Evolutionary conservation across 768 basidiomycete genomes (phyloP), one percentile per base, ranked within the genome.

Genomic region (Leccinum arenicola): DNA sequence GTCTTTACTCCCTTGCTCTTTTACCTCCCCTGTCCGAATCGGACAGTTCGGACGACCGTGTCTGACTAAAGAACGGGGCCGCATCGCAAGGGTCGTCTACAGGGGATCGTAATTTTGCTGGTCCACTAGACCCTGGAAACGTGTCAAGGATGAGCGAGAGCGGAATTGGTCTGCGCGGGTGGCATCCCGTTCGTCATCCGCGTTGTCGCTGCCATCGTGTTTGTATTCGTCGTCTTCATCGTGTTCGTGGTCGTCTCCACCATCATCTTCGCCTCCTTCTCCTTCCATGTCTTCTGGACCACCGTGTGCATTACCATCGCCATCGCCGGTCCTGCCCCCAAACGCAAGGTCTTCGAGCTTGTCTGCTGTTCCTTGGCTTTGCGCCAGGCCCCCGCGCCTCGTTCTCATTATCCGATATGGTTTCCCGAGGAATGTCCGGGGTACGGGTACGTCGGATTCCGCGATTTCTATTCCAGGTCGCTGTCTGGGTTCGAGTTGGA

Each of bases 391-490:
- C 38, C 43, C 17, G 21, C 48, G 36, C 48, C 54, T 56, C 10
- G n/a, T 1, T 43, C 40, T 43, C n/a, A 43, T 2, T 43, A 43
- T 43, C 25, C 61, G 51, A 35, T 62, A 67, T 11, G 59, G 33
- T 36, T 47, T 58, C 10, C 66, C 66, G 7, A 62, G 63, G 35
- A 68, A 55, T 17, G 61, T 63, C 19, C 56, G 58, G 6, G 67
- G 61, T 11, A 29, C 56, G 27, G 66, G 61, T 11, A 29, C 56
- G 33, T 55, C 19, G 4, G 19, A 19, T 45, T 19, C 11, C 11
- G 10, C 43, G 2, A 19, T 12, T 45, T 19, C 10, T 4, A 19
- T 43, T 43, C 4, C 40, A 4, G 40, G n/a, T 43, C 40, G 10
- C n/a, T n/a, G 40, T 19, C 40, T 19, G 4, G n/a, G 10, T 43